Conservation (phyloP, 2,329 filamentous ascomycete genomes). For the Clarireedia paspali region DNA sequence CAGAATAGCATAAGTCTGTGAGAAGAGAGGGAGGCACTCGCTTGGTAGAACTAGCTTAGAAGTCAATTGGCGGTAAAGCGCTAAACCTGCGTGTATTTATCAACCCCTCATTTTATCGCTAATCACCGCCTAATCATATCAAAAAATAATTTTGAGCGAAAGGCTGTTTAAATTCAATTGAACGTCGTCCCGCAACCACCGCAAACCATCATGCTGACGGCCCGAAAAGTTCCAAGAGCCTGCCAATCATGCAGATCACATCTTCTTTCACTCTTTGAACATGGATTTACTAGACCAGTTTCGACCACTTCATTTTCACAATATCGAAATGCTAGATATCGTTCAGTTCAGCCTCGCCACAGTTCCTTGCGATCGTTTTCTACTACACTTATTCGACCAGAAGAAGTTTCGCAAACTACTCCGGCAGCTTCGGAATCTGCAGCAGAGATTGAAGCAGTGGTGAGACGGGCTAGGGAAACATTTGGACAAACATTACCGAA, state of each 20-base stretch:
- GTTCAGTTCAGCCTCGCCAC: constrained; percentile 9
- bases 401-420: constrained; percentile 1
- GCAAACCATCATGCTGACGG: constrained; percentile 22
- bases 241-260: constrained; percentile 31
- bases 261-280: constrained; percentile 28
- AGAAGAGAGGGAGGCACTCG: no score
- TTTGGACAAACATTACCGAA: constrained; percentile 73
- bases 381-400: constrained; percentile 11
- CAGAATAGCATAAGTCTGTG: no score
- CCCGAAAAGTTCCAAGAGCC: constrained; percentile 22
- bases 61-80: no score
- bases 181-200: no score
- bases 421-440: background rate
- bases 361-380: constrained; percentile 15
- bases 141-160: no score
- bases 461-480: constrained; percentile 62
- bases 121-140: no score
- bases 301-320: constrained; percentile 4
- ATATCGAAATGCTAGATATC: constrained; percentile 9
- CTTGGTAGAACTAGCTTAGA: no score
- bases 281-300: constrained; percentile 25
- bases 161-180: no score
- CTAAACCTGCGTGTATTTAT: no score
- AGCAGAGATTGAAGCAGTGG: constrained; percentile 50
- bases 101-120: no score